Conservation (phyloP, 495 filamentous ascomycete genomes). For the Neurospora tetraspora region DNA sequence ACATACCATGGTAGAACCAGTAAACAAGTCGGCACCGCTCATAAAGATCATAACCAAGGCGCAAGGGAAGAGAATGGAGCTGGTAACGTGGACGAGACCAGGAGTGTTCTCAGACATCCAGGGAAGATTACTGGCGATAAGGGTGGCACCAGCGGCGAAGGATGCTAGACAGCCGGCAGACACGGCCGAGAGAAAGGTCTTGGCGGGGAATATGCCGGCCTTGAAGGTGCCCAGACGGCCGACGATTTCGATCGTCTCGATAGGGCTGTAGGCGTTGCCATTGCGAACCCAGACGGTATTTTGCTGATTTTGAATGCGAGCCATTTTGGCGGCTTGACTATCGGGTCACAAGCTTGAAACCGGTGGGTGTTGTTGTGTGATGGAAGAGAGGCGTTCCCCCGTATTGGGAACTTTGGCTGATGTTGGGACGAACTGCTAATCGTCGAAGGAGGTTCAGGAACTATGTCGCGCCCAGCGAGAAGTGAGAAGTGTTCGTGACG, state of each 20-base stretch:
- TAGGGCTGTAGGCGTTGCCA: constrained; percentile 27
- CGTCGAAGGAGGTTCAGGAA: neutral
- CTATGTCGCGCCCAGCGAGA: neutral
- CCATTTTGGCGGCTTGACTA: neutral
- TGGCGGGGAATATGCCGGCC: constrained; percentile 43
- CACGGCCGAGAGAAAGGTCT: constrained; percentile 44
- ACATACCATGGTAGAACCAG: constrained; percentile 47
- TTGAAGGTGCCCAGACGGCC: constrained; percentile 37
- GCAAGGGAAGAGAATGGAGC: constrained; percentile 47
- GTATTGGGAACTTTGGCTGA: neutral
- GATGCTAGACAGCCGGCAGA: constrained; percentile 43
- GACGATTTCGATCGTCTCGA: constrained; percentile 37
- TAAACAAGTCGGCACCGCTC: constrained; percentile 51
- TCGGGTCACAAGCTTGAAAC: neutral
- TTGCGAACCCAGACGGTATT: neutral
- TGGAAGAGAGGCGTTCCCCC: neutral
- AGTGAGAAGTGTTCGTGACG: neutral
- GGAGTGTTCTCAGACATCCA: constrained; percentile 54
- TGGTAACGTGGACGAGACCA: constrained; percentile 47
- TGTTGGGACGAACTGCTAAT: neutral
- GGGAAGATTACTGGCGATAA: constrained; percentile 44
- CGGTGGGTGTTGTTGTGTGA: neutral
- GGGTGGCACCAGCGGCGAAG: constrained; percentile 41
- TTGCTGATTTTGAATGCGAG: neutral
- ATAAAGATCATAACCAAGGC: constrained; percentile 50